These are phyloP conservation scores for Penicillium nucicola DNA, from an alignment of 495 filamentous ascomycete species.

Conservation along the genomic window DNA sequence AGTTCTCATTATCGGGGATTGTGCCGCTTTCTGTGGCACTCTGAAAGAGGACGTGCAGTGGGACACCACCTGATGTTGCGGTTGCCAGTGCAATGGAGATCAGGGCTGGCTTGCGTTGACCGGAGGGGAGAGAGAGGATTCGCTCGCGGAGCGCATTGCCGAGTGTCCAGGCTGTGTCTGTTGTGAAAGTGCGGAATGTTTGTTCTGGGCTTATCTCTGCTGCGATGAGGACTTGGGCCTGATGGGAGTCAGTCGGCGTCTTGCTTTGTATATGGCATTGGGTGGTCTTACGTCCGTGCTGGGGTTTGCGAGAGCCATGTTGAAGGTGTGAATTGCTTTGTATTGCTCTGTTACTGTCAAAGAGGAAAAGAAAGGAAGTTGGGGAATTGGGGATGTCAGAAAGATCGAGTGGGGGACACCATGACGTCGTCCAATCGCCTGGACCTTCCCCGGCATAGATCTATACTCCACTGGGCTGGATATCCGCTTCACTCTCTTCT, in stretches of 20 bases:
- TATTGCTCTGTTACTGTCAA: background rate
- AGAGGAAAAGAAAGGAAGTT: background rate
- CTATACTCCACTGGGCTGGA: background rate
- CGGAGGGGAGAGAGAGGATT: conserved; percentile 50
- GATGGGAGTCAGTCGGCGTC: conserved; percentile 8
- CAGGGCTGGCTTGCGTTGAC: conserved; percentile 49
- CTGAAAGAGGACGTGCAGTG: conserved; percentile 59
- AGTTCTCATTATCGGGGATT: conserved; percentile 58
- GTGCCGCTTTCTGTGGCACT: conserved; percentile 54
- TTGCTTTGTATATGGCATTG: background rate
- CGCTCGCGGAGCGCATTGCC: conserved; percentile 61
- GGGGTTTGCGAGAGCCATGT: conserved; percentile 33
- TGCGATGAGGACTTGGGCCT: conserved; percentile 48
- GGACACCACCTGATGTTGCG: conserved; percentile 33
- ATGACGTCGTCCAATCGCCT: background rate
- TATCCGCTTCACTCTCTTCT: background rate
- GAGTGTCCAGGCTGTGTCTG: conserved; percentile 62
- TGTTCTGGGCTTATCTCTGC: conserved; percentile 49
- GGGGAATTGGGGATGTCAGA: background rate
- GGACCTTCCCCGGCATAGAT: conserved; percentile 4
- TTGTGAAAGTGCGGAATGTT: conserved; percentile 60
- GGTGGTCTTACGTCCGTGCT: conserved; percentile 36
- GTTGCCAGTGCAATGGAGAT: conserved; percentile 60
- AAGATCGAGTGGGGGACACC: background rate
- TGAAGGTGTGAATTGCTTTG: background rate